These are phyloP conservation scores for Mercurialis annua DNA, from an alignment of 345 rosid genomes.

Conservation along the genomic window DNA sequence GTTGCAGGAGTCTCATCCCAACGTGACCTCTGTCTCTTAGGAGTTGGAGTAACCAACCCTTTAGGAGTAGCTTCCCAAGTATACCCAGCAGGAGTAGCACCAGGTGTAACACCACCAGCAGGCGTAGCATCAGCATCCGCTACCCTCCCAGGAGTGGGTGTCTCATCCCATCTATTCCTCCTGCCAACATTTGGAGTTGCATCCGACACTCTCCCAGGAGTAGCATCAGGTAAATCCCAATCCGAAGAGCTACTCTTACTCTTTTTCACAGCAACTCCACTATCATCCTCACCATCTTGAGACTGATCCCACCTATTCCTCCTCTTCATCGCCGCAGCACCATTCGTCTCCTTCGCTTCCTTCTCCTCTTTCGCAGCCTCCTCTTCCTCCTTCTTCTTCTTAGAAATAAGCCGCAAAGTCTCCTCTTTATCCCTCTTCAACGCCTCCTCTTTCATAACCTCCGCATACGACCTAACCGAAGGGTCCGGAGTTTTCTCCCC, in stretches of 20 bases:
- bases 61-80: slow-evolving; percentile 92
- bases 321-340: slow-evolving; percentile 52
- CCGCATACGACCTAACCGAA: slow-evolving; percentile 66
- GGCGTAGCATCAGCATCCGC: slow-evolving; percentile 94
- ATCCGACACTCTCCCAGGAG: slow-evolving; percentile 75
- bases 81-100: slow-evolving; percentile 93
- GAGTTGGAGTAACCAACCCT: slow-evolving; percentile 87
- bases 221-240: slow-evolving; percentile 90
- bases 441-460: slow-evolving; percentile 84
- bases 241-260: slow-evolving; percentile 78
- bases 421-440: slow-evolving; percentile 59
- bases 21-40: slow-evolving; percentile 87
- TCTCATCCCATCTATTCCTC: slow-evolving; percentile 96
- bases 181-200: slow-evolving; percentile 74
- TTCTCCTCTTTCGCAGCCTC: slow-evolving; percentile 50
- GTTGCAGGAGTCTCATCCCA: slow-evolving; percentile 99
- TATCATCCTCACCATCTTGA: slow-evolving; percentile 59
- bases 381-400: slow-evolving; percentile 81
- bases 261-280: slow-evolving; percentile 36
- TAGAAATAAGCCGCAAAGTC: slow-evolving; percentile 47
- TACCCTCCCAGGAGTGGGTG: slow-evolving; percentile 90
- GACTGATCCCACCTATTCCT: slow-evolving; percentile 91
- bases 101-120: slow-evolving; percentile 70
- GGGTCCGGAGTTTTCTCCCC: slow-evolving; percentile 96
- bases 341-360: slow-evolving; percentile 41